Conservation (phyloP, 106 monocot species). For the Gastrodia elata region DNA sequence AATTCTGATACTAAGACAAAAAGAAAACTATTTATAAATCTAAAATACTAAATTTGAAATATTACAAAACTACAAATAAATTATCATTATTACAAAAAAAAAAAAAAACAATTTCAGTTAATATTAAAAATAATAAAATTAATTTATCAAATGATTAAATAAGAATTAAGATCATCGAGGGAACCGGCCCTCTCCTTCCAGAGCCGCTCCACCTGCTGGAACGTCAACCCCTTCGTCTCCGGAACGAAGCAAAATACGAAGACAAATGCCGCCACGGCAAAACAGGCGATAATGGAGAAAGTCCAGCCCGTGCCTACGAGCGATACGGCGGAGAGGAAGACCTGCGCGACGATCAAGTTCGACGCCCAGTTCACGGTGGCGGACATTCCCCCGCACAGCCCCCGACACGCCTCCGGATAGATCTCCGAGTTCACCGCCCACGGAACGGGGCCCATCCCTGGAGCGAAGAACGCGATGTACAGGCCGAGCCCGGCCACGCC, state of each 20-base stretch:
- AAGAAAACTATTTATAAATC: no score
- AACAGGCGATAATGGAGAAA: slow-evolving; percentile 56
- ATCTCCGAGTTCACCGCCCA: slow-evolving; percentile 98
- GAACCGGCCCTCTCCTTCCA: slow-evolving; percentile 88
- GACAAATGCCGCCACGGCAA: slow-evolving; percentile 51
- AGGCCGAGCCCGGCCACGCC: slow-evolving; percentile 71
- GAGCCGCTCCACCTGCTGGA: slow-evolving; percentile 77
- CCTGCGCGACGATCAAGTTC: slow-evolving; percentile 80
- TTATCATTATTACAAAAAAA: no score
- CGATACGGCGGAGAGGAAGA: slow-evolving; percentile 56
- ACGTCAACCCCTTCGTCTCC: slow-evolving; percentile 87
- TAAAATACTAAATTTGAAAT: no score
- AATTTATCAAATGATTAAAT: no score
- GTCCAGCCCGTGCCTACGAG: slow-evolving; percentile 54
- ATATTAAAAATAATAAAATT: no score
- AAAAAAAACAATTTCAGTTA: no score
- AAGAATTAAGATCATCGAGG: no score
- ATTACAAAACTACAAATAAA: no score
- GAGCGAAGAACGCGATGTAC: slow-evolving; percentile 77
- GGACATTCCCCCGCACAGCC: slow-evolving; percentile 86
- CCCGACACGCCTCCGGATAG: slow-evolving; percentile 80
- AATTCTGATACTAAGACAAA: no score
- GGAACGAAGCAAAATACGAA: slow-evolving; percentile 66
- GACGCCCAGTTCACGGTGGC: slow-evolving; percentile 92
- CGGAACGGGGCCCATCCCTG: slow-evolving; percentile 97